Base-by-base conservation (phyloP, 352 stramenopile genomes). In the Phytophthora sp. region DNA sequence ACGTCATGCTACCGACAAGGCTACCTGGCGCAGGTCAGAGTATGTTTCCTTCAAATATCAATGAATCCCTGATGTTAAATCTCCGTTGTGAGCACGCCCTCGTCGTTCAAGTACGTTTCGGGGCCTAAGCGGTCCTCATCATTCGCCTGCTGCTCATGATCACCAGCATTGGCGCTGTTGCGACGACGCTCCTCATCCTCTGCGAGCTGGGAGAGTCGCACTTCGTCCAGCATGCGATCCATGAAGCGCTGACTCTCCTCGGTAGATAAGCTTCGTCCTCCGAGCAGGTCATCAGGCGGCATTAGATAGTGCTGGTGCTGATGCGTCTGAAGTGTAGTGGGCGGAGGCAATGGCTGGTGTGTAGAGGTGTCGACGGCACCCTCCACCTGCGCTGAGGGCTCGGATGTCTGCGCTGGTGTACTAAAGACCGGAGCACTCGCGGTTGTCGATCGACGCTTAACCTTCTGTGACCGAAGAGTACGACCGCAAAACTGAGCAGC, bases 221-320 rank as follows among this genome's bases (percentile, higher is more conserved):
- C 77, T 46, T 91, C 84, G 44, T 87, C 76, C 56, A 92, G 60
- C 77, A 92, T 92, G 26, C 74, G 78, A 51, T 92, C 84, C 84
- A 92, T 88, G 55, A 92, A 85, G 39, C 81, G 79, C 54, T 92
- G 84, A 48, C 68, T 89, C 67, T 92, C 84, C 21, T 92, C 84
- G 5, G 67, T 74, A 13, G 79, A 79, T 34, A 91, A 70, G 21
- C 69, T 50, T 7, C 80, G 60, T 5, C 69, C 66, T 31, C 54
- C 43, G 2, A 90, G 54, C 0, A 91, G 52, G 26, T 91, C 79
- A 2, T 89, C 81, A 0, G 81, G 17, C 21, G 74, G 65, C 21
- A 89, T 70, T 21, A 82, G 62, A 38, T 80, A 77, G 17, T 85
- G 75, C 17, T 80, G 68, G 2, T 72, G 50, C 9, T 69, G 58